Conservation (phyloP, 352 stramenopile species). For the Phytophthora kernoviae region DNA sequence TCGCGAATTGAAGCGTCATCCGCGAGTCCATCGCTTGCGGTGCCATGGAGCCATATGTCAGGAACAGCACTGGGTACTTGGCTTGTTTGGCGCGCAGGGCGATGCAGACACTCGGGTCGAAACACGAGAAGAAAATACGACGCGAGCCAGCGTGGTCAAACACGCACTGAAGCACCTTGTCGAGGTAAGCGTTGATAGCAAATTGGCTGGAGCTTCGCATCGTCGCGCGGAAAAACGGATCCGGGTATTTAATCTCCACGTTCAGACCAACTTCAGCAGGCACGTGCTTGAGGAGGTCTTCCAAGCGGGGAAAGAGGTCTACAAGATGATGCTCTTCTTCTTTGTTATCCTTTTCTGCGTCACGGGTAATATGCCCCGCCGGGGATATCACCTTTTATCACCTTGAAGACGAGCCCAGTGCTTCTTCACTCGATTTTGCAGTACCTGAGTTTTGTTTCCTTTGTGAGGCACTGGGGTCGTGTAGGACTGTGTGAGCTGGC, state of each 20-base stretch:
- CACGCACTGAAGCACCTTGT: slow-evolving; percentile 71
- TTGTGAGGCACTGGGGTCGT: slow-evolving; percentile 47
- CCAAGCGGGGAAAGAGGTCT: slow-evolving; percentile 71
- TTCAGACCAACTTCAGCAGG: slow-evolving; percentile 77
- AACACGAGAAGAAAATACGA: slow-evolving; percentile 86
- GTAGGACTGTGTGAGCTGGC: slow-evolving; percentile 58
- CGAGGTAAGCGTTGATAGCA: slow-evolving; percentile 77
- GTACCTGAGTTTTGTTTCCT: slow-evolving; percentile 28
- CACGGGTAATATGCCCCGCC: neutral
- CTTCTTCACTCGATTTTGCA: slow-evolving; percentile 70
- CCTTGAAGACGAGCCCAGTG: slow-evolving; percentile 61
- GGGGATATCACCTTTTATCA: slow-evolving; percentile 20
- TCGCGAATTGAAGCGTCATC: slow-evolving; percentile 68
- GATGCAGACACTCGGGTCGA: slow-evolving; percentile 73
- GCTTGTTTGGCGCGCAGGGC: slow-evolving; percentile 71
- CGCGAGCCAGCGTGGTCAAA: slow-evolving; percentile 65
- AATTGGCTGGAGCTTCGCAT: slow-evolving; percentile 63
- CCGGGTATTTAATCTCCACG: slow-evolving; percentile 86
- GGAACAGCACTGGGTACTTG: slow-evolving; percentile 76
- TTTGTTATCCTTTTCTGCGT: slow-evolving; percentile 9
- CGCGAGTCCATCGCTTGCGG: slow-evolving; percentile 52
- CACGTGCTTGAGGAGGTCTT: slow-evolving; percentile 73
- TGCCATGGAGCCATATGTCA: slow-evolving; percentile 69
- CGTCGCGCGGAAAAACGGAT: slow-evolving; percentile 40
- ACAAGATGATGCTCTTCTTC: slow-evolving; percentile 60